phyloP scores from a whole-genome alignment of 2,329 filamentous ascomycete species.

The Bertia moriformis region DNA sequence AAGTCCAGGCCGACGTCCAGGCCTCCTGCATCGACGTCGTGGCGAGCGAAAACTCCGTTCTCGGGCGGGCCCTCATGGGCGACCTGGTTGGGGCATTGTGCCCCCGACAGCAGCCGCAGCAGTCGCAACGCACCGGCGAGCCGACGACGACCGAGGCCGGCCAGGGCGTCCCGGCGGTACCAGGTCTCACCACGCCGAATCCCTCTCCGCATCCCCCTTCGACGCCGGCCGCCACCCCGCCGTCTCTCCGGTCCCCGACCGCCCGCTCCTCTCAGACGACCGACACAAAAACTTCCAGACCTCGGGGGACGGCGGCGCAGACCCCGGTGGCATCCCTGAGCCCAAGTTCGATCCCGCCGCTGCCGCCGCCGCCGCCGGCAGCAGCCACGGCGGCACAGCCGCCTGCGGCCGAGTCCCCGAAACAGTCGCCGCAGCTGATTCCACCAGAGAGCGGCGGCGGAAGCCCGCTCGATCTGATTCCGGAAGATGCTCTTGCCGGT shows the following conservation, averaged over 20 bases:
- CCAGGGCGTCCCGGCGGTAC: not conserved
- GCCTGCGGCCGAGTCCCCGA: not conserved
- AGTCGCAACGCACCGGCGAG: not conserved
- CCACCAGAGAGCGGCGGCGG: not conserved
- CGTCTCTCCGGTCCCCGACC: not conserved
- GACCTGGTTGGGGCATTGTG: not conserved
- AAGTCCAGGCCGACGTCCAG: not conserved
- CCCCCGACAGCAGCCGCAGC: not conserved
- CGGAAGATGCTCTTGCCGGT: too few relatives aligned
- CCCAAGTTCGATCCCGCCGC: not conserved
- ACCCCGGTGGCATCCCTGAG: not conserved
- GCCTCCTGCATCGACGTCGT: not conserved
- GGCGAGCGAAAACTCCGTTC: not conserved
- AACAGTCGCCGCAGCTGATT: too few relatives aligned
- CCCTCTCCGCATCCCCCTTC: not conserved
- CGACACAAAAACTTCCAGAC: not conserved
- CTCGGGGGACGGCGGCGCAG: not conserved
- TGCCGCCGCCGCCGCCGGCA: too few relatives aligned
- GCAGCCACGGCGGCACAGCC: too few relatives aligned
- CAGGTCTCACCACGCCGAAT: not conserved
- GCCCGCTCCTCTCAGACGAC: not conserved
- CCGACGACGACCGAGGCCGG: not conserved
- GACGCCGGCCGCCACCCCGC: too few relatives aligned
- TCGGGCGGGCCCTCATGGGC: not conserved
- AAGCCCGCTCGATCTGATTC: not conserved